Conservation (phyloP, 805 yeast genomes). For the Saturnispora sanitii region DNA sequence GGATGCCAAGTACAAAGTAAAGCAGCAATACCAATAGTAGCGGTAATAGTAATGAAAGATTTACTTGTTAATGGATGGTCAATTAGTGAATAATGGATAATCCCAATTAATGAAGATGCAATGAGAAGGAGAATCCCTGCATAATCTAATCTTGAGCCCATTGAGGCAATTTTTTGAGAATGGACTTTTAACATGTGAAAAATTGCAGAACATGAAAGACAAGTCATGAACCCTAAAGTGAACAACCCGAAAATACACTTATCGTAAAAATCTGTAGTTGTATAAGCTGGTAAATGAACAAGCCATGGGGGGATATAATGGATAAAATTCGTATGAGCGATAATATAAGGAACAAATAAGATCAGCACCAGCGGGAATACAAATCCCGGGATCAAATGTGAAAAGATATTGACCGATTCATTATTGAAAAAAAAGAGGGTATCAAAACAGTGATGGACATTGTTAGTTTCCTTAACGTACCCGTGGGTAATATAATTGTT, state of each 20-base stretch:
- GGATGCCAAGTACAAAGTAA: slow-evolving; percentile 53
- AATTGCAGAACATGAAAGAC: slow-evolving; percentile 39
- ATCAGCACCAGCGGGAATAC: slow-evolving; percentile 19
- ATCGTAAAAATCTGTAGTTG: slow-evolving; percentile 27
- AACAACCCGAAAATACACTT: slow-evolving; percentile 33
- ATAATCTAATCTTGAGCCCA: slow-evolving; percentile 45
- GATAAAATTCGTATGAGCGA: slow-evolving; percentile 14
- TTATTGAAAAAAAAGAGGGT: slow-evolving; percentile 41
- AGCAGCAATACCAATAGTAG: slow-evolving; percentile 51
- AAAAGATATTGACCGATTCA: slow-evolving; percentile 43
- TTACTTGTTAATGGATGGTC: slow-evolving; percentile 32
- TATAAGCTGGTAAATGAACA: slow-evolving; percentile 21
- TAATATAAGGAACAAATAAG: slow-evolving; percentile 18
- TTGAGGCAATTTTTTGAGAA: slow-evolving; percentile 32
- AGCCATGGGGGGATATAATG: slow-evolving; percentile 18
- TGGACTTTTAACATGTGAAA: slow-evolving; percentile 45
- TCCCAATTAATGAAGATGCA: slow-evolving; percentile 35
- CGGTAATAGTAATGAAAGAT: slow-evolving; percentile 36
- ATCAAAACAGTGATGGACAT: slow-evolving; percentile 29
- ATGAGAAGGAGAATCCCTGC: slow-evolving; percentile 46
- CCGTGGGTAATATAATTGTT: slow-evolving; percentile 43
- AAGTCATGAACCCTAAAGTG: slow-evolving; percentile 35
- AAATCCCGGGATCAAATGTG: slow-evolving; percentile 41
- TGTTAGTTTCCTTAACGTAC: slow-evolving; percentile 39
- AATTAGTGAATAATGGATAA: slow-evolving; percentile 32